Conservation (phyloP, 139 green algal genomes). For the Helicosporidium sp. region DNA sequence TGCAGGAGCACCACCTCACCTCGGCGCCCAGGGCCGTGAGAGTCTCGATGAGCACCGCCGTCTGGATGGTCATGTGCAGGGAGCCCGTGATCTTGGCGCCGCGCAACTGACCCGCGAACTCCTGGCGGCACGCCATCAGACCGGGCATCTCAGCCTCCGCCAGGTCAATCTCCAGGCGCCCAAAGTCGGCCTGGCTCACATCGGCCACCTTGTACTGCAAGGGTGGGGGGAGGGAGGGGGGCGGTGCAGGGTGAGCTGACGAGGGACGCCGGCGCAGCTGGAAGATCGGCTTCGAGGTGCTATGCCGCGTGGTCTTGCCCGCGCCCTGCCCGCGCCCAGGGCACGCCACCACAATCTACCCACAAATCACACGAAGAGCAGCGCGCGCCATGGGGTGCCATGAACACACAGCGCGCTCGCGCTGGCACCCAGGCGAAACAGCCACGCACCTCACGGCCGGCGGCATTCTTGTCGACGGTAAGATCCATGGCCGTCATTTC, state of each 20-base stretch:
- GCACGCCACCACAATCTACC: too few species aligned
- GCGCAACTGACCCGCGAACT: constrained; percentile 91
- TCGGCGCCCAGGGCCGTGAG: constrained; percentile 84
- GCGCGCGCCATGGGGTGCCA: too few species aligned
- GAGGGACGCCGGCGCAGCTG: too few species aligned
- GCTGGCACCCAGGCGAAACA: too few species aligned
- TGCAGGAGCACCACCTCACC: constrained; percentile 97
- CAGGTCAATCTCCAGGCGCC: constrained; percentile 91
- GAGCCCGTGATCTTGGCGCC: constrained; percentile 81
- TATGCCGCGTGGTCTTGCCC: too few species aligned
- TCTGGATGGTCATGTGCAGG: constrained; percentile 99
- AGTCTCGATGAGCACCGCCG: constrained; percentile 96
- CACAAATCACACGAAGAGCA: too few species aligned
- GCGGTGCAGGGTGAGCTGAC: neutral
- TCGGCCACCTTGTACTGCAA: constrained; percentile 90
- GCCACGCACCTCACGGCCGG: constrained; percentile 18
- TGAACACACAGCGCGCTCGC: too few species aligned
- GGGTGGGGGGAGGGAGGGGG: neutral
- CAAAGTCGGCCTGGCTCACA: constrained; percentile 90
- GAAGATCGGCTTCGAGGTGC: too few species aligned
- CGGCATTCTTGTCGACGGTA: constrained; percentile 14
- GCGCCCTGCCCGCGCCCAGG: too few species aligned
- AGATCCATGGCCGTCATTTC: constrained; percentile 14
- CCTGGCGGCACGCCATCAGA: constrained; percentile 75
- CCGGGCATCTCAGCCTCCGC: constrained; percentile 97